Percentiles rank a stretch among this genome's conserved stretches.
Evolutionary conservation across 352 stramenopile genomes (phyloP).

Genomic region (Peronospora tabacina): DNA sequence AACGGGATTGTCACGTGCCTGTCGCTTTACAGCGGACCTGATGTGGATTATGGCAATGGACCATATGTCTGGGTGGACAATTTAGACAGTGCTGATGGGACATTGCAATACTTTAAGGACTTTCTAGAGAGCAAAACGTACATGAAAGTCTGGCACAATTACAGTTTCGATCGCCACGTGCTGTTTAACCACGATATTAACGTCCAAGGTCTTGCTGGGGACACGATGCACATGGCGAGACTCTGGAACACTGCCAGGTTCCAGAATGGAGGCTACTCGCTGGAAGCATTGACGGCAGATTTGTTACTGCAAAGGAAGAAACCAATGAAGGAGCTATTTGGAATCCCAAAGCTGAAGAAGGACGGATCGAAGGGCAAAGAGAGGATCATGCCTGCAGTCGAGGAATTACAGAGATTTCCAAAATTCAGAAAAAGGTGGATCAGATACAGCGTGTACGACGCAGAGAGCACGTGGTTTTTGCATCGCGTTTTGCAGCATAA

Average conservation of each 20-base stretch:
- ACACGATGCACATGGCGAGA: slow-evolving; percentile 99
- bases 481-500: slow-evolving; percentile 86
- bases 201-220: slow-evolving; percentile 87
- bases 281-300: slow-evolving; percentile 90
- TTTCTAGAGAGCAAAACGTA: slow-evolving; percentile 90
- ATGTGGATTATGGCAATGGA: slow-evolving; percentile 95
- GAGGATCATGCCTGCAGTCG: slow-evolving; percentile 59
- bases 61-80: slow-evolving; percentile 89
- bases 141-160: slow-evolving; percentile 99
- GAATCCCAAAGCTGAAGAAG: slow-evolving; percentile 92
- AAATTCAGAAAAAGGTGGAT: slow-evolving; percentile 92
- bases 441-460: slow-evolving; percentile 95
- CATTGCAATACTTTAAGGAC: slow-evolving; percentile 79
- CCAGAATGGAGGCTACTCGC: slow-evolving; percentile 88
- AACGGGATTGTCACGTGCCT: slow-evolving; percentile 97
- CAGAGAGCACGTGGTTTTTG: slow-evolving; percentile 95
- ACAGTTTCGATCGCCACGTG: slow-evolving; percentile 98
- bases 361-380: slow-evolving; percentile 90
- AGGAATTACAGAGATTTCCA: slow-evolving; percentile 78
- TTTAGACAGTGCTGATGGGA: slow-evolving; percentile 87
- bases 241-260: slow-evolving; percentile 82
- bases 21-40: slow-evolving; percentile 92
- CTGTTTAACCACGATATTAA: slow-evolving; percentile 96
- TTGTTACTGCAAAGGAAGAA: slow-evolving; percentile 85
- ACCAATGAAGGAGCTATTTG: slow-evolving; percentile 97